These are phyloP conservation scores for Eleusine coracana DNA, from an alignment of 176 grass and related monocot species.

Conservation along the genomic window DNA sequence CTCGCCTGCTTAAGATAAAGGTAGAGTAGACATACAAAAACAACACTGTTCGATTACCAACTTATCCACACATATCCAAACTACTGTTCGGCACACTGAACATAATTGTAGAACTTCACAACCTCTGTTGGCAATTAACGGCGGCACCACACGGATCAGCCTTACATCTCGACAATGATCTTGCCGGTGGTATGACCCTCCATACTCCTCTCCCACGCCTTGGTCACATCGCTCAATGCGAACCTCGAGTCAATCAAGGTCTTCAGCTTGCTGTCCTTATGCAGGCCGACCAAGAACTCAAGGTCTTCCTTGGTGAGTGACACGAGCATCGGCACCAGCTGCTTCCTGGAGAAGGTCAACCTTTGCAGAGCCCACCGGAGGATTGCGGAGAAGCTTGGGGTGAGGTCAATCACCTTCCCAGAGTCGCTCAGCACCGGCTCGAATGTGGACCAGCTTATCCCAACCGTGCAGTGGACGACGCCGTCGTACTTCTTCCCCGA, in stretches of 20 bases:
- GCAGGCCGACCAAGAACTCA: constrained; percentile 61
- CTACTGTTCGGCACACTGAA: no score
- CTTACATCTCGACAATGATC: constrained; percentile 57
- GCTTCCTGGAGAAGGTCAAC: constrained; percentile 48
- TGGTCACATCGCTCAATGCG: constrained; percentile 39
- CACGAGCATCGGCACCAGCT: constrained; percentile 50
- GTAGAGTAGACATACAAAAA: no score
- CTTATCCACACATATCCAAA: no score
- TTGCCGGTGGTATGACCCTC: constrained; percentile 73
- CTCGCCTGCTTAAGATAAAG: no score
- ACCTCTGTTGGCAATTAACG: background rate
- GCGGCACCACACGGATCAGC: background rate
- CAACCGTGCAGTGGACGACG: constrained; percentile 56
- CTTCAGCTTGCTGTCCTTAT: constrained; percentile 59
- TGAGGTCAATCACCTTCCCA: constrained; percentile 61
- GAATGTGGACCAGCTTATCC: constrained; percentile 54
- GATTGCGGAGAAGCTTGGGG: constrained; percentile 23
- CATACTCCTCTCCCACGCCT: constrained; percentile 73
- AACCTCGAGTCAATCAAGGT: constrained; percentile 59
- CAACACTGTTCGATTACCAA: no score
- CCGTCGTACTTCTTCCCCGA: constrained; percentile 59
- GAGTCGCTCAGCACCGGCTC: constrained; percentile 36
- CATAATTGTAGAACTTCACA: background rate
- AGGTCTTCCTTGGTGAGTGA: constrained; percentile 45
- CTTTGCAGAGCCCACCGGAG: constrained; percentile 41